phyloP scores from a whole-genome alignment of 2,329 filamentous ascomycete genomes.

The Sporothrix schenckii region DNA sequence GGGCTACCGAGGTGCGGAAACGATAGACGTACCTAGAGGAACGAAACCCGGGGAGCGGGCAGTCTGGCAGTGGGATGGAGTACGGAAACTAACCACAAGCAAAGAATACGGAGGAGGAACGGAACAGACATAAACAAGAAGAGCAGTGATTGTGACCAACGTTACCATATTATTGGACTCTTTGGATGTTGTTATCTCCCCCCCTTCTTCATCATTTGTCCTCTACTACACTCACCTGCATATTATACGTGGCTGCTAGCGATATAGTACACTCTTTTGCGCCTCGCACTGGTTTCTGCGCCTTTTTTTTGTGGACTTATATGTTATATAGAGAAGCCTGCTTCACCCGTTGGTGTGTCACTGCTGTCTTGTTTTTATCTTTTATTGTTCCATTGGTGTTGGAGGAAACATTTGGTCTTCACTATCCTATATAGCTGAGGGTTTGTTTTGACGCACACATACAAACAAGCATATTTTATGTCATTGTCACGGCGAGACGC shows the following conservation, averaged over 20 bases:
- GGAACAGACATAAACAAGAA: conserved; percentile 1
- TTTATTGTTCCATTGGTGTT: background rate
- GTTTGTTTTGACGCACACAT: background rate
- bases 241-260: background rate
- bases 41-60: background rate
- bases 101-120: background rate
- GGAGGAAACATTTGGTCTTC: conserved; percentile 9
- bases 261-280: background rate
- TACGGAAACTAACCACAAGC: background rate
- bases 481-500: background rate
- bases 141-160: conserved; percentile 10
- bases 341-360: background rate
- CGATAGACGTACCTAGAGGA: conserved; percentile 53
- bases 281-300: background rate
- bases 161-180: background rate
- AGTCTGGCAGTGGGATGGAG: background rate
- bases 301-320: background rate
- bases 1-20: conserved; percentile 86
- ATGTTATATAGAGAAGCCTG: background rate
- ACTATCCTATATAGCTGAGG: background rate
- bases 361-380: background rate
- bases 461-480: background rate
- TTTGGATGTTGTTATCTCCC: background rate
- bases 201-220: background rate
- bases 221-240: background rate